phyloP scores from a whole-genome alignment of 768 basidiomycete species.

The Pholiota conissans region DNA sequence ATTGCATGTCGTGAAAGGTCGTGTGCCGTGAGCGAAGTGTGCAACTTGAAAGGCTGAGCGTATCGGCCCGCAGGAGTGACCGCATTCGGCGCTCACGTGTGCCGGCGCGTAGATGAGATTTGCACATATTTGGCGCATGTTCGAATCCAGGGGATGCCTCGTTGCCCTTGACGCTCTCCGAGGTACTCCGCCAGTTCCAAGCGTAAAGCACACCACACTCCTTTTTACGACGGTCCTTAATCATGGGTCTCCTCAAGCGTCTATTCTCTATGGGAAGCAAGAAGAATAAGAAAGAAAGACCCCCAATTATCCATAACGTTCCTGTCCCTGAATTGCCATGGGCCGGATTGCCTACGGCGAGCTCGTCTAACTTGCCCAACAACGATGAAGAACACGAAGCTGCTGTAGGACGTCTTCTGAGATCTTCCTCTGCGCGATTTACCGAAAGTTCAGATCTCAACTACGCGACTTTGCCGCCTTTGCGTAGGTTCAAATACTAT shows the following conservation, averaged over 20 bases:
- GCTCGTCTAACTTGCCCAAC: background rate
- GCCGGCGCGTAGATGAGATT: conserved; percentile 31
- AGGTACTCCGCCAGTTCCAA: conserved; percentile 10
- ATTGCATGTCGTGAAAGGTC: conserved; percentile 10
- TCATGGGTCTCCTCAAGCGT: conserved; percentile 71
- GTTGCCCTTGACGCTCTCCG: background rate
- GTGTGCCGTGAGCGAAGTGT: background rate
- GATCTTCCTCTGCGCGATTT: conserved; percentile 72
- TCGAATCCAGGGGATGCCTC: conserved; percentile 20
- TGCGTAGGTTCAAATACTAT: conserved; percentile 59
- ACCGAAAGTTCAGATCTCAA: conserved; percentile 56
- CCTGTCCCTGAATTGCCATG: conserved; percentile 24
- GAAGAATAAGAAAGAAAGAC: conserved; percentile 51
- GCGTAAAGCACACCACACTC: conserved; percentile 23
- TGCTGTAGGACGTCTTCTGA: conserved; percentile 52
- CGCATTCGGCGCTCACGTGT: conserved; percentile 27
- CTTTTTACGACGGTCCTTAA: conserved; percentile 24
- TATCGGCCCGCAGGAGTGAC: background rate
- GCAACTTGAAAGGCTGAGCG: background rate
- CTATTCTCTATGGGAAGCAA: conserved; percentile 69
- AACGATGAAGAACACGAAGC: conserved; percentile 56
- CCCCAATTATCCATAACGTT: conserved; percentile 26
- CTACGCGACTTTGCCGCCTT: conserved; percentile 59
- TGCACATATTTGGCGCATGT: conserved; percentile 43
- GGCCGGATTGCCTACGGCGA: conserved; percentile 18